Evolutionary conservation across 257 asterid genomes (phyloP).

Genomic region (Sherardia arvensis): DNA sequence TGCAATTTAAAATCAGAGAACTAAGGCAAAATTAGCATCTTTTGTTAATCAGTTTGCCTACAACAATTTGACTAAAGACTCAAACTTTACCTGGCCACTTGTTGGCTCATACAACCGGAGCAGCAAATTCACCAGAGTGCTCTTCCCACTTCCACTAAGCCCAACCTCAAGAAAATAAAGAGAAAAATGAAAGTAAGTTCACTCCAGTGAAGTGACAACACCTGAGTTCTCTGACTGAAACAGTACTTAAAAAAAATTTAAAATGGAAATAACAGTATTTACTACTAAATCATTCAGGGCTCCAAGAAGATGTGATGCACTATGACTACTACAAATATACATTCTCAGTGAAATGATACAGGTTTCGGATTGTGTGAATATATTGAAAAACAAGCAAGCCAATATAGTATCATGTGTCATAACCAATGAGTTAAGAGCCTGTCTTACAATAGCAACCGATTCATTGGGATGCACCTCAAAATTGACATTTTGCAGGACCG

Average conservation of each 20-base stretch:
- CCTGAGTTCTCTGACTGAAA: background rate
- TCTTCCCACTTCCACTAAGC: conserved; percentile 98
- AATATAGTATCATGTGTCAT: background rate
- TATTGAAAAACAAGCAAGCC: background rate
- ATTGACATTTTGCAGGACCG: conserved; percentile 56
- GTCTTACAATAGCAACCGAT: conserved; percentile 88
- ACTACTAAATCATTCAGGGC: background rate
- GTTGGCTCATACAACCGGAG: conserved; percentile 95
- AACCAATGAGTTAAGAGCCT: background rate
- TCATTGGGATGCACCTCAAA: conserved; percentile 72
- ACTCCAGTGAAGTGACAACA: conserved; percentile 6
- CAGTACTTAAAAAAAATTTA: background rate
- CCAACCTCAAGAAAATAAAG: conserved; percentile 50
- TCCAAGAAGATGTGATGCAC: background rate
- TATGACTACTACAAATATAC: background rate
- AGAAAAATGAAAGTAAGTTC: conserved; percentile 2
- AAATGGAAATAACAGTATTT: background rate
- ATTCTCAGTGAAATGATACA: background rate
- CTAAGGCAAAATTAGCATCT: background rate
- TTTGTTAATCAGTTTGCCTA: background rate
- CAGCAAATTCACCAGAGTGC: conserved; percentile 83
- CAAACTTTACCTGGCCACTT: conserved; percentile 63
- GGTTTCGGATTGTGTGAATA: background rate
- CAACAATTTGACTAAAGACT: background rate
- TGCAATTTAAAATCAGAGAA: conserved; percentile 1